phyloP scores from a whole-genome alignment of 2,329 filamentous ascomycete genomes.

The Fusarium sp. region DNA sequence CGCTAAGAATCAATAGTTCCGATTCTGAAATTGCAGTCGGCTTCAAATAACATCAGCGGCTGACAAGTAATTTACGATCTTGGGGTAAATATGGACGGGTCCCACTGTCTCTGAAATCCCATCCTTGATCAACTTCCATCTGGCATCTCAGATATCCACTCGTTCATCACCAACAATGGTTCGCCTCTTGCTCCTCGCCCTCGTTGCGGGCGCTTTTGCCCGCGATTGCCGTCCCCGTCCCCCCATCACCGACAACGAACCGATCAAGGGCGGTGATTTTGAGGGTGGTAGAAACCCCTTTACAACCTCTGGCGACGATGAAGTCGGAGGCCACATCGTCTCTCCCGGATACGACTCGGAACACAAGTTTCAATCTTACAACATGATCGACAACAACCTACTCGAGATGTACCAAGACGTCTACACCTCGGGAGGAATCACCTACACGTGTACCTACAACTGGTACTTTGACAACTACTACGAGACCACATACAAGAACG shows the following conservation, averaged over 20 bases:
- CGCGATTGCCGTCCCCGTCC: background rate
- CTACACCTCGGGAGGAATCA: background rate
- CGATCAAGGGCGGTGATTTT: slow-evolving; percentile 3
- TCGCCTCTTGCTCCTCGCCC: background rate
- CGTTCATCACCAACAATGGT: background rate
- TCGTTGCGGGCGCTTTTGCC: background rate
- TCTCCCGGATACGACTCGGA: slow-evolving; percentile 5
- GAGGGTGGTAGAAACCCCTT: slow-evolving; percentile 1
- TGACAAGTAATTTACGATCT: background rate
- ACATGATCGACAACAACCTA: slow-evolving; percentile 8
- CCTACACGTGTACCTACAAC: background rate
- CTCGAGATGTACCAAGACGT: slow-evolving; percentile 21
- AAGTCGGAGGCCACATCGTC: background rate
- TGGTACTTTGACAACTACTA: slow-evolving; percentile 10
- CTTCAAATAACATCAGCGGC: background rate
- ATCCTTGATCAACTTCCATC: background rate
- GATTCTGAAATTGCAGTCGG: background rate
- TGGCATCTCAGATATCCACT: background rate
- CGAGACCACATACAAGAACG: background rate
- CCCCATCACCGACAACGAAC: background rate
- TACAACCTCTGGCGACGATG: background rate
- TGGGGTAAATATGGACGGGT: background rate
- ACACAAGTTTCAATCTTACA: slow-evolving; percentile 3
- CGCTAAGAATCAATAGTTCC: background rate
- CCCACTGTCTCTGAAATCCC: background rate